Conservation (phyloP, 73 alveolate genomes). For the Symbiodinium pilosum region DNA sequence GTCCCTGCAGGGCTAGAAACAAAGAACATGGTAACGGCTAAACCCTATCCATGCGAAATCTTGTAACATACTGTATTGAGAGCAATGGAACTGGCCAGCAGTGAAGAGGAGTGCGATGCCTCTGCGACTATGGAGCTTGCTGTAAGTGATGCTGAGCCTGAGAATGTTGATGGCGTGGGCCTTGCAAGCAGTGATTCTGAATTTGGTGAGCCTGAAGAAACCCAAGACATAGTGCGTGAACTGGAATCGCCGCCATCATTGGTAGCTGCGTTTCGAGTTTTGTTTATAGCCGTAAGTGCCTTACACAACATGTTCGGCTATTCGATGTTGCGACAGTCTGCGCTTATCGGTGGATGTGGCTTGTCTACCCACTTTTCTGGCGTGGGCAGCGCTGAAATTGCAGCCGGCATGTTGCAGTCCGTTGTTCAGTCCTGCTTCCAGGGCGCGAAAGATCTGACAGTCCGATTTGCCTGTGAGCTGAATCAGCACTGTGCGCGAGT, state of each 20-base stretch:
- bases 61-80: background rate
- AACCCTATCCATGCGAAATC: background rate
- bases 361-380: conserved; percentile 3
- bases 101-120: background rate
- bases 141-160: background rate
- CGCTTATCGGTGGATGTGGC: background rate
- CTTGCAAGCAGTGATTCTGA: background rate
- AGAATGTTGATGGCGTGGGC: background rate
- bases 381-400: conserved; percentile 5
- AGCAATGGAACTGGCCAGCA: background rate
- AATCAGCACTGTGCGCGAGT: background rate
- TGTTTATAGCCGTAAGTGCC: background rate
- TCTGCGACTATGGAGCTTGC: background rate
- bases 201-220: background rate
- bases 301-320: background rate
- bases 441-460: background rate
- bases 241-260: background rate
- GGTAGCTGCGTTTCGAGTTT: background rate
- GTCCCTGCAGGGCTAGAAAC: background rate
- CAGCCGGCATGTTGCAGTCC: conserved; percentile 11
- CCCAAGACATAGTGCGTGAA: background rate
- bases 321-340: background rate
- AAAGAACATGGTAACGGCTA: background rate
- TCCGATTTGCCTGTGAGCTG: background rate
- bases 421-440: background rate